These are phyloP conservation scores for Populus ilicifolia DNA, from an alignment of 345 rosid genomes.

Conservation along the genomic window DNA sequence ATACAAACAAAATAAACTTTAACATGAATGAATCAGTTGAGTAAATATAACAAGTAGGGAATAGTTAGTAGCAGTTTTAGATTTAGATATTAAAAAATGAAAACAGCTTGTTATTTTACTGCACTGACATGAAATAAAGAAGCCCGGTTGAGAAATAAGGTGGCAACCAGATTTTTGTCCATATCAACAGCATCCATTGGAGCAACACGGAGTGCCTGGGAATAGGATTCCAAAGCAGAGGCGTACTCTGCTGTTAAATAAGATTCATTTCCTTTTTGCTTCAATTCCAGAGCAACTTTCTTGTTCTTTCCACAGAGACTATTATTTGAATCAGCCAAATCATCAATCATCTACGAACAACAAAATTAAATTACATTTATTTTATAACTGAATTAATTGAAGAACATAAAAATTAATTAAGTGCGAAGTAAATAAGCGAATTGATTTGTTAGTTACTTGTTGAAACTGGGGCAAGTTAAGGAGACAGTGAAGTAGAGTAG, in stretches of 20 bases:
- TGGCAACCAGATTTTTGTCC: constrained; percentile 64
- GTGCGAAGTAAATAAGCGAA: neutral
- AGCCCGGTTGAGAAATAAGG: constrained; percentile 70
- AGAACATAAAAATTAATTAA: neutral
- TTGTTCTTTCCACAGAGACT: constrained; percentile 57
- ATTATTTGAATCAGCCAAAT: constrained; percentile 45
- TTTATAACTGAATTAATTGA: too few relatives aligned
- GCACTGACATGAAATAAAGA: constrained; percentile 47
- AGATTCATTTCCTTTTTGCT: constrained; percentile 57
- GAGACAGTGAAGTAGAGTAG: constrained; percentile 52
- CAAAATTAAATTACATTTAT: neutral
- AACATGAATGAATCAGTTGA: neutral
- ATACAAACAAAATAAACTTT: neutral
- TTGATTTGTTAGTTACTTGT: constrained; percentile 27
- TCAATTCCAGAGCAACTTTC: constrained; percentile 52
- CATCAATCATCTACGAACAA: constrained; percentile 39
- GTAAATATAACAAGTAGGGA: neutral
- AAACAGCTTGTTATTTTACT: neutral
- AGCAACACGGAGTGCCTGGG: constrained; percentile 76
- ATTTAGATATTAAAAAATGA: neutral
- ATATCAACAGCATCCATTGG: constrained; percentile 49
- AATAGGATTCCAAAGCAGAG: constrained; percentile 54
- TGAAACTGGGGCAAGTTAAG: constrained; percentile 50
- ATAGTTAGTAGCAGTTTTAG: too few relatives aligned
- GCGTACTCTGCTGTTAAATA: constrained; percentile 39